phyloP scores from a whole-genome alignment of 768 basidiomycete species.

The Leccinum imitatum region DNA sequence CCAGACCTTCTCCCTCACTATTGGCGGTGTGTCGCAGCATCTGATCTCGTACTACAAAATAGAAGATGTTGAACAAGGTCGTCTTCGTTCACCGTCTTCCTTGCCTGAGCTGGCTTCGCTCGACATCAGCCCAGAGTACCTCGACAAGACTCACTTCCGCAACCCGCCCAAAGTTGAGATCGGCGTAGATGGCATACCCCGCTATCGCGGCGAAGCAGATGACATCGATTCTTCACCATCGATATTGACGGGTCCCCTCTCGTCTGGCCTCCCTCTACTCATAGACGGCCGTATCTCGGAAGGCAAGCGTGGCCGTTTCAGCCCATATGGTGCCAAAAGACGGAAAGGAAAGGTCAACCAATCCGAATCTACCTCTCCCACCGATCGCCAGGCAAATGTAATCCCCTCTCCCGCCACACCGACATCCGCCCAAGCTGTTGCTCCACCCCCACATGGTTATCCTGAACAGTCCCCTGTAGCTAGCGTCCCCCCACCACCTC shows the following conservation, averaged over 20 bases:
- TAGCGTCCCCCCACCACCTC: slow-evolving; percentile 25
- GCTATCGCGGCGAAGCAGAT: slow-evolving; percentile 84
- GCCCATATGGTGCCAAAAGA: slow-evolving; percentile 45
- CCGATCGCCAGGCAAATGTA: slow-evolving; percentile 24
- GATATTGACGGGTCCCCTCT: slow-evolving; percentile 41
- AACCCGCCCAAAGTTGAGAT: slow-evolving; percentile 87
- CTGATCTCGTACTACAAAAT: slow-evolving; percentile 94
- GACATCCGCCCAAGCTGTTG: slow-evolving; percentile 26
- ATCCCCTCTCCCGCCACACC: slow-evolving; percentile 33
- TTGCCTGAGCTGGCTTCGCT: slow-evolving; percentile 84
- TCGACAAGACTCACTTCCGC: slow-evolving; percentile 89
- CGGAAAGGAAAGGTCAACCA: slow-evolving; percentile 36
- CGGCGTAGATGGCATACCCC: slow-evolving; percentile 76
- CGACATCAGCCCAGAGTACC: slow-evolving; percentile 83
- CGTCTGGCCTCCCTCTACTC: slow-evolving; percentile 49
- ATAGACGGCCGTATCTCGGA: slow-evolving; percentile 46
- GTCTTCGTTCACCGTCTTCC: slow-evolving; percentile 84
- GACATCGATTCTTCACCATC: slow-evolving; percentile 53
- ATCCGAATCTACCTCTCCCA: slow-evolving; percentile 31
- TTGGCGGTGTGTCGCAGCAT: slow-evolving; percentile 84
- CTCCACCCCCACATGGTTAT: slow-evolving; percentile 28
- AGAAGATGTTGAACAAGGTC: slow-evolving; percentile 86
- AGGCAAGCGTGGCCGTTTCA: slow-evolving; percentile 45
- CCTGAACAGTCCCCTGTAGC: slow-evolving; percentile 29
- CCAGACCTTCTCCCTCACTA: slow-evolving; percentile 89